Base-by-base conservation (phyloP, 2,329 filamentous ascomycete species). In the Verticillium zaregamsianum region DNA sequence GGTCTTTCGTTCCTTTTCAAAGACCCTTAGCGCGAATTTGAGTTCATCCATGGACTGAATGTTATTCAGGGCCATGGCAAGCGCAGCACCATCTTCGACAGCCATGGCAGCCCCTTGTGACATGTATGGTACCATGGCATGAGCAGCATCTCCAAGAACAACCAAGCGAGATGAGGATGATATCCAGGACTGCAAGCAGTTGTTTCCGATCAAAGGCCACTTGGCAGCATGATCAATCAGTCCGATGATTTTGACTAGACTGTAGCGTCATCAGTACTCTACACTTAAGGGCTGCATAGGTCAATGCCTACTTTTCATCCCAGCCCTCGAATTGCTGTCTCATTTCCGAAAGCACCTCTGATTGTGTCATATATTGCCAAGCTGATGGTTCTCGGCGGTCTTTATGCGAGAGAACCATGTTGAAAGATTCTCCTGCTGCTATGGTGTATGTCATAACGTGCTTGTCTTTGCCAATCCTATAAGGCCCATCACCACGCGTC, bases 361-460 rank as follows among this genome's bases (percentile, higher is more conserved):
- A 64, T 45, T 61, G 67, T 40, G 40, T 64, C 37, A 62, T 58
- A 12, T 57, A 25, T 14, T 62, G 68, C 70, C 72, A 74, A 5
- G 68, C 71, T 2, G 66, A 60, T 0, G 74, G 71, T 35, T 78
- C 72, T 0, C 68, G 68, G 6, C 67, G 57, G 63, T 80, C 79
- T 9, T 69, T 69, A 63, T 80, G 77, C 6, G 76, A 79, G 0
- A 81, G 67, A 0, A 80, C 79, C 74, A 81, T 76, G 63, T 80
- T 80, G 68, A 80, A 80, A 0, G 75, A 71, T 55, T 76, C 72
- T 2, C 77, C 77, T 1, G 68, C 69, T 1, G 76, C 71, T 11
- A 82, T 82, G 5, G 70, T 70, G 63, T 79, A 80, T 0, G 77
- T 76, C 77, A 82, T 81, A 14, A 79, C 77, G 62, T 81, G 79